Conservation (phyloP, 2,329 filamentous ascomycete species). For the Phaeosphaeria sp. region DNA sequence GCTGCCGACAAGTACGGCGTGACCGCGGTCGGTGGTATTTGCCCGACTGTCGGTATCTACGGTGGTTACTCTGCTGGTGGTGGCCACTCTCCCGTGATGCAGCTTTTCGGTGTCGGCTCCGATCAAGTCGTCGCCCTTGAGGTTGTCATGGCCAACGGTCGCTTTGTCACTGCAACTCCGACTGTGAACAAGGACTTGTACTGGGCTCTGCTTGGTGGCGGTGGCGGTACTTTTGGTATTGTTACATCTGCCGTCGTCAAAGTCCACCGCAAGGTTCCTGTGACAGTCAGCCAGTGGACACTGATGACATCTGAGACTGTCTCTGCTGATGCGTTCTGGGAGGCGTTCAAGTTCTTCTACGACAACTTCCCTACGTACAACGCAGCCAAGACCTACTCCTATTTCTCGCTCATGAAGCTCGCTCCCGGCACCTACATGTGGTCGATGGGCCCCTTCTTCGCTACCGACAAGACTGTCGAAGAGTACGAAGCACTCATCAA, state of each 20-base stretch:
- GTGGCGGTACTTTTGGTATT: constrained; percentile 10
- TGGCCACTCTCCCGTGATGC: constrained; percentile 61
- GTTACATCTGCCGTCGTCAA: constrained; percentile 33
- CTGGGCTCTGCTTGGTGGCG: constrained; percentile 35
- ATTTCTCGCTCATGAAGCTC: constrained; percentile 31
- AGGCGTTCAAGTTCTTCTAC: constrained; percentile 29
- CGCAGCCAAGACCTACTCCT: constrained; percentile 36
- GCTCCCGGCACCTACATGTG: constrained; percentile 31
- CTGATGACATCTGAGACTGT: constrained; percentile 35
- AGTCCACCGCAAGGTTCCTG: constrained; percentile 39
- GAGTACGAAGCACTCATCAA: constrained; percentile 31
- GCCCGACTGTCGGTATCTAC: constrained; percentile 60
- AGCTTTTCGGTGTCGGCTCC: constrained; percentile 49
- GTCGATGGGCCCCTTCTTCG: constrained; percentile 37
- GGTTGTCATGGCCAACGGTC: constrained; percentile 39
- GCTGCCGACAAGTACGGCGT: constrained; percentile 41
- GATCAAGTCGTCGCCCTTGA: constrained; percentile 49
- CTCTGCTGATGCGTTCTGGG: constrained; percentile 39
- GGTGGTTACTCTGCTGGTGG: constrained; percentile 54
- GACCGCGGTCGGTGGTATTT: constrained; percentile 40
- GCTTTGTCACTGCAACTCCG: constrained; percentile 23
- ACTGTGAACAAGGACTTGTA: constrained; percentile 31
- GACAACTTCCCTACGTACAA: constrained; percentile 33
- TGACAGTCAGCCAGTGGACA: constrained; percentile 41
- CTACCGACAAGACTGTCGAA: constrained; percentile 31